These are phyloP conservation scores for Phytophthora palmivora DNA, from an alignment of 352 stramenopile genomes.

Conservation along the genomic window DNA sequence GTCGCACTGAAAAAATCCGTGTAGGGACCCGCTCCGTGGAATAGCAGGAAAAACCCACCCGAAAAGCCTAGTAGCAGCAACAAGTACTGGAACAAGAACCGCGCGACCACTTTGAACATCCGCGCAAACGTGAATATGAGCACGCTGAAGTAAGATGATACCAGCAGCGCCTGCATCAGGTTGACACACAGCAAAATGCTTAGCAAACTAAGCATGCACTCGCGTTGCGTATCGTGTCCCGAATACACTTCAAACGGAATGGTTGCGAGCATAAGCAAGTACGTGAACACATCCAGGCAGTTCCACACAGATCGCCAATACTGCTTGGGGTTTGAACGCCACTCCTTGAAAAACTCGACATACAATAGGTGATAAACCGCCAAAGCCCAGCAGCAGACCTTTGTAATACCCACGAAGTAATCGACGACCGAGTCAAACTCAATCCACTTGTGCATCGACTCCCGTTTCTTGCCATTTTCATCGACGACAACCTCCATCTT, in stretches of 20 bases:
- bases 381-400: slow-evolving; percentile 50
- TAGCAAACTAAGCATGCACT: slow-evolving; percentile 59
- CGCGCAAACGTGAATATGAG: slow-evolving; percentile 71
- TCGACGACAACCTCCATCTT: slow-evolving; percentile 46
- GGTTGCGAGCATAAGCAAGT: slow-evolving; percentile 51
- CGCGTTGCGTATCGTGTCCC: slow-evolving; percentile 42
- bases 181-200: slow-evolving; percentile 64
- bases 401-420: slow-evolving; percentile 51
- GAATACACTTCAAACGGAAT: slow-evolving; percentile 56
- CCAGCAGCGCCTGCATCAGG: slow-evolving; percentile 60
- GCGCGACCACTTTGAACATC: slow-evolving; percentile 63
- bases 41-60: slow-evolving; percentile 52
- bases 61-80: slow-evolving; percentile 61
- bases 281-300: slow-evolving; percentile 58
- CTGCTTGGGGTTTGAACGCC: slow-evolving; percentile 39
- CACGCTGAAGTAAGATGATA: slow-evolving; percentile 67
- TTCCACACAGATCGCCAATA: slow-evolving; percentile 72
- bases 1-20: slow-evolving; percentile 55
- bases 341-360: slow-evolving; percentile 69
- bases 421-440: slow-evolving; percentile 47
- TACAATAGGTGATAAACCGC: slow-evolving; percentile 63
- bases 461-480: slow-evolving; percentile 35
- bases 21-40: slow-evolving; percentile 51
- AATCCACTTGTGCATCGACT: slow-evolving; percentile 48
- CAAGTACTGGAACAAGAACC: slow-evolving; percentile 64